Percentiles rank a stretch among this genome's conserved stretches.
Evolutionary conservation across 495 filamentous ascomycete genomes (phyloP).

Genomic region (Letharia lupina): DNA sequence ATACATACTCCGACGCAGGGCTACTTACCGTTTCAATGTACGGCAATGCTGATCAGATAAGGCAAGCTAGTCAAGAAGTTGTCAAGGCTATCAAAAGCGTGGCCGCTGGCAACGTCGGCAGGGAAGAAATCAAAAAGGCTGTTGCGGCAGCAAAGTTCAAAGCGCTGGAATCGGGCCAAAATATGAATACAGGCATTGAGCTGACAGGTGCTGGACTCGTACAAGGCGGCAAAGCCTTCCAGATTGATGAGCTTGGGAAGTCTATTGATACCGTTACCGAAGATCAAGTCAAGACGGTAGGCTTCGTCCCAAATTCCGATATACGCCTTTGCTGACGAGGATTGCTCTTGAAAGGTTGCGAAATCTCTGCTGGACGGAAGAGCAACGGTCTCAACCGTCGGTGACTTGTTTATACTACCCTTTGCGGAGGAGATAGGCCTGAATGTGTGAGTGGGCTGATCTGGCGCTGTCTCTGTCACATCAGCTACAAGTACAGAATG

Average conservation of each 20-base stretch:
- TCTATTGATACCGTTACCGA: slow-evolving; percentile 70
- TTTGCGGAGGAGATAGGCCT: slow-evolving; percentile 91
- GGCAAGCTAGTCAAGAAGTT: slow-evolving; percentile 49
- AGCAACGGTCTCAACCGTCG: slow-evolving; percentile 78
- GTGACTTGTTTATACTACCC: slow-evolving; percentile 80
- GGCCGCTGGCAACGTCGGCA: slow-evolving; percentile 60
- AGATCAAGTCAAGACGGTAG: slow-evolving; percentile 79
- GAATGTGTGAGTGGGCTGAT: slow-evolving; percentile 58
- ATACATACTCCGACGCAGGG: slow-evolving; percentile 88
- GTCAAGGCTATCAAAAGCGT: slow-evolving; percentile 76
- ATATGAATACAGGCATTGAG: slow-evolving; percentile 56
- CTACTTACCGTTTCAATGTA: slow-evolving; percentile 73
- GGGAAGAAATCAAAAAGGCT: slow-evolving; percentile 86
- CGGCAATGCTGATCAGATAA: slow-evolving; percentile 61
- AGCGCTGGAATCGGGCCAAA: slow-evolving; percentile 76
- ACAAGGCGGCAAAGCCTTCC: slow-evolving; percentile 72
- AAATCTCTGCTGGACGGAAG: slow-evolving; percentile 79
- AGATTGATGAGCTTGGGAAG: slow-evolving; percentile 75
- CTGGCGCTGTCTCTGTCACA: not conserved
- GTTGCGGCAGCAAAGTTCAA: slow-evolving; percentile 88
- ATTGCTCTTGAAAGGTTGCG: slow-evolving; percentile 53
- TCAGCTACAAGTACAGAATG: not conserved
- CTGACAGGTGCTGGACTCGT: slow-evolving; percentile 69
- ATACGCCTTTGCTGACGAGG: slow-evolving; percentile 17
- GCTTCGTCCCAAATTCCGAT: slow-evolving; percentile 31